A percentile compares a stretch with the other conserved stretches of the same genome.
Evolutionary conservation across 2,329 filamentous ascomycete genomes (phyloP).

Genomic region (Aspergillus uvarum): DNA sequence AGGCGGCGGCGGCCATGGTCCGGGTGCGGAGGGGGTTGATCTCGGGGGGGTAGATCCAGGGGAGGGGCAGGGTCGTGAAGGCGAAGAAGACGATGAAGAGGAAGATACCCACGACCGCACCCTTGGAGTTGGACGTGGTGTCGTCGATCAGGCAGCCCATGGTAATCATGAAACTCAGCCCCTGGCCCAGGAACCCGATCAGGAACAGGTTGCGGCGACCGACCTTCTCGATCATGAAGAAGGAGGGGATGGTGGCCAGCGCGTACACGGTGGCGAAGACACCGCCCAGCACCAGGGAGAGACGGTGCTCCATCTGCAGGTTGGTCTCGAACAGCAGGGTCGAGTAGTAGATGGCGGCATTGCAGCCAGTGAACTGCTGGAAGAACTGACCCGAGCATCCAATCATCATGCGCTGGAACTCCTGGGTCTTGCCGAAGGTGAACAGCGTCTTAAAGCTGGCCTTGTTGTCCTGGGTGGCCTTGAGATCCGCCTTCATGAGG

Average conservation of each 20-base stretch:
- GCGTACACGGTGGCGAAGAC: constrained; percentile 31
- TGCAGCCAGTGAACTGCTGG: constrained; percentile 49
- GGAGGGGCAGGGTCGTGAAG: constrained; percentile 61
- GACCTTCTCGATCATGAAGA: constrained; percentile 37
- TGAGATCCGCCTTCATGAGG: constrained; percentile 49
- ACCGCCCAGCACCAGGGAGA: constrained; percentile 29
- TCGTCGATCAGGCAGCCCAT: constrained; percentile 34
- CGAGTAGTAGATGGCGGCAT: constrained; percentile 48
- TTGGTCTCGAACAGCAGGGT: constrained; percentile 47
- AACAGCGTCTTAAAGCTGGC: constrained; percentile 27
- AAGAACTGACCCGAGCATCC: constrained; percentile 37
- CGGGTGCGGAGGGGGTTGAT: constrained; percentile 55
- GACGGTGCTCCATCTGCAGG: constrained; percentile 23
- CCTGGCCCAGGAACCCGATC: constrained; percentile 34
- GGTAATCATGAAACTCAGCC: constrained; percentile 35
- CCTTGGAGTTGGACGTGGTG: constrained; percentile 28
- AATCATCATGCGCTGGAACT: constrained; percentile 31
- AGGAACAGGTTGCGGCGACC: constrained; percentile 42
- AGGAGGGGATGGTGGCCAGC: constrained; percentile 28
- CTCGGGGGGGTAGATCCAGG: constrained; percentile 54
- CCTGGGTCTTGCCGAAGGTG: constrained; percentile 33
- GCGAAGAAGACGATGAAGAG: constrained; percentile 67
- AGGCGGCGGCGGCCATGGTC: constrained; percentile 52
- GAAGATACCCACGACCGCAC: constrained; percentile 59
- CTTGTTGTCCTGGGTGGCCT: constrained; percentile 33